Conservation (phyloP, 2,329 filamentous ascomycete genomes). For the Orbilia quercus region DNA sequence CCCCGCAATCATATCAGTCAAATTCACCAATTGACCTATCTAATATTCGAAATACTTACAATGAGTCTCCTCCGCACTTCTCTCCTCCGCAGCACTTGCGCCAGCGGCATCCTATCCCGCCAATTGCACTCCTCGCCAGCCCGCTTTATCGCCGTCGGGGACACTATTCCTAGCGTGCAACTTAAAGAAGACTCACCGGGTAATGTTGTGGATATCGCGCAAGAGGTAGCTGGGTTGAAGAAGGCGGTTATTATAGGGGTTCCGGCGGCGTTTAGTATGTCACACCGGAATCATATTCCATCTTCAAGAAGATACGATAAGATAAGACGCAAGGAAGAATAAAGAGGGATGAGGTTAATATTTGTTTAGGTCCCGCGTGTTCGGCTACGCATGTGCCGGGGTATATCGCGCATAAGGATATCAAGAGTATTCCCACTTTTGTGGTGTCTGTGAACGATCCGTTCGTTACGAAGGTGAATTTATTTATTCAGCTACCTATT, state of each 20-base stretch:
- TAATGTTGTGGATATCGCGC: constrained; percentile 87
- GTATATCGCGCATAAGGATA: constrained; percentile 56
- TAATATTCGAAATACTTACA: neutral
- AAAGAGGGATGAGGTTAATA: no score
- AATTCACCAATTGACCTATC: constrained; percentile 20
- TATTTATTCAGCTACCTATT: neutral
- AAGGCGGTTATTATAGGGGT: constrained; percentile 59
- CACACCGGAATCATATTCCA: no score
- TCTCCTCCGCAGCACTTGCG: constrained; percentile 28
- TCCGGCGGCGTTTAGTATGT: constrained; percentile 59
- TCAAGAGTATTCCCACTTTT: constrained; percentile 54
- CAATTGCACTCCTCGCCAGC: constrained; percentile 74
- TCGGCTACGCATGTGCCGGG: constrained; percentile 58
- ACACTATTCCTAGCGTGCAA: constrained; percentile 79
- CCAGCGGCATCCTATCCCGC: constrained; percentile 44
- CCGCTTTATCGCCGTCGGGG: constrained; percentile 78
- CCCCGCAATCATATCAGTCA: neutral
- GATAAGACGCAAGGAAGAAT: no score
- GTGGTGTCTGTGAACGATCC: constrained; percentile 60
- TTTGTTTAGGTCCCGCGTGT: constrained; percentile 56
- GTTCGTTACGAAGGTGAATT: constrained; percentile 59
- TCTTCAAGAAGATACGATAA: no score
- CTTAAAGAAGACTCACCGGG: constrained; percentile 84
- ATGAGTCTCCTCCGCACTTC: constrained; percentile 45
- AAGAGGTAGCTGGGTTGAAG: constrained; percentile 71